A percentile compares a stretch with the other conserved stretches of the same genome.
Evolutionary conservation across 352 stramenopile genomes (phyloP).

Genomic region (Phytophthora vignae): DNA sequence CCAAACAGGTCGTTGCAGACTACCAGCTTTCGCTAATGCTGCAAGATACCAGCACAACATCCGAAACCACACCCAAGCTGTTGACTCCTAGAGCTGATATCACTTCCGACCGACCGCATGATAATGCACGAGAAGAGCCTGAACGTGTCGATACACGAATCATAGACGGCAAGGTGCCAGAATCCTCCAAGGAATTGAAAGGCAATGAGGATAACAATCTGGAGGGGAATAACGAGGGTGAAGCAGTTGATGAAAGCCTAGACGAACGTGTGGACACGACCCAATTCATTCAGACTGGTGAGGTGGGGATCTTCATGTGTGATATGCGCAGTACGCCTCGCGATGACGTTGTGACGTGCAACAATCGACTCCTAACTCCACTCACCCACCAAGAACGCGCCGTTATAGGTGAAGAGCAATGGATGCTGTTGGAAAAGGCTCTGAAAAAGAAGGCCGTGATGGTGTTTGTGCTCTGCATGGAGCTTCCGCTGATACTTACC

Average conservation of each 20-base stretch:
- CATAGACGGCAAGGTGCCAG: not conserved
- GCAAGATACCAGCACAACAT: not conserved
- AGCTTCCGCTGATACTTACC: conserved; percentile 74
- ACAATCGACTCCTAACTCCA: conserved; percentile 56
- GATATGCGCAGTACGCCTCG: conserved; percentile 51
- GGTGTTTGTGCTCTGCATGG: conserved; percentile 68
- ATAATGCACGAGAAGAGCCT: not conserved
- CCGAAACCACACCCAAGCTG: conserved; percentile 1
- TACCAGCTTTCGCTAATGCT: conserved; percentile 69
- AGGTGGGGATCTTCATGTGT: conserved; percentile 73
- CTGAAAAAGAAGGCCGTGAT: conserved; percentile 74
- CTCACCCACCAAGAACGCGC: conserved; percentile 60
- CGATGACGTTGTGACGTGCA: conserved; percentile 70
- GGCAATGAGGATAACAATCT: not conserved
- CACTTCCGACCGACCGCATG: not conserved
- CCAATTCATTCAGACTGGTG: conserved; percentile 51
- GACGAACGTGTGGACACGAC: conserved; percentile 19
- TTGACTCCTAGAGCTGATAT: not conserved
- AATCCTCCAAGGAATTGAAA: not conserved
- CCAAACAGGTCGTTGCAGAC: conserved; percentile 53
- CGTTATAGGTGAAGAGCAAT: conserved; percentile 73
- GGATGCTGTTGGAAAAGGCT: conserved; percentile 69
- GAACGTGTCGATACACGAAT: not conserved
- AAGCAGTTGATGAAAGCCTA: not conserved
- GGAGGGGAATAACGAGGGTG: not conserved